Evolutionary conservation across 2,329 filamentous ascomycete genomes (phyloP), one percentile per base, ranked within the genome.

Genomic region (Phyllosticta paracitricarpa): DNA sequence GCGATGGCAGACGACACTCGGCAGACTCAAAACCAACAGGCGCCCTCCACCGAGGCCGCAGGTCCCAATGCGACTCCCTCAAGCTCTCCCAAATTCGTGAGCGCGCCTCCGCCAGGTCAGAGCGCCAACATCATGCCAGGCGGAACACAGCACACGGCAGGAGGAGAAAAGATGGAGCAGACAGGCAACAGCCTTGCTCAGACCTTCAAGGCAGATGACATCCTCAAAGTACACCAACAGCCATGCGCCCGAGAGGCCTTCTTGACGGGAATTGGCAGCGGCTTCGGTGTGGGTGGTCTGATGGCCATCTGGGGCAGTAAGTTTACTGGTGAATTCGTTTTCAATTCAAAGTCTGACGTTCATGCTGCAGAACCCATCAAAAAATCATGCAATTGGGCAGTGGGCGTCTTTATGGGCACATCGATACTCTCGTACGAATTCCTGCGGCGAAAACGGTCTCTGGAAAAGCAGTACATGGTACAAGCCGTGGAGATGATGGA

Each of bases 191-290:
- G 74, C 17, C 70, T 74, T 57, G 66, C 72, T 48, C 85, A 90
- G 52, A 89, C 84, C 0, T 78, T 92, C 57, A 82, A 85, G 64
- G 70, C 80, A 51, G 79, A 86, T 51, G 89, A 93, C 68, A 88
- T 92, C 65, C 73, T 84, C 54, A 83, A 84, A 54, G 79, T 95
- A 59, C 87, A 92, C 72, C 87, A 88, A 73, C 83, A 85, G 62
- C 93, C 93, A 0, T 97, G 94, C 73, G 88, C 90, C 22, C 82
- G 92, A 64, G 88, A 96, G 70, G 87, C 89, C 2, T 79, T 96
- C 59, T 77, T 97, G 67, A 85, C 89, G 1, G 94, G 91, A 25
- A 95, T 99, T 68, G 88, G 84, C 0, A 82, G 84, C 2, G 94
- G 90, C 3, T 89, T 91, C 64, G 88, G 82, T 3, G 75, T 90